These are phyloP conservation scores for Scutellaria barbata DNA, from an alignment of 257 asterid species.

Conservation along the genomic window DNA sequence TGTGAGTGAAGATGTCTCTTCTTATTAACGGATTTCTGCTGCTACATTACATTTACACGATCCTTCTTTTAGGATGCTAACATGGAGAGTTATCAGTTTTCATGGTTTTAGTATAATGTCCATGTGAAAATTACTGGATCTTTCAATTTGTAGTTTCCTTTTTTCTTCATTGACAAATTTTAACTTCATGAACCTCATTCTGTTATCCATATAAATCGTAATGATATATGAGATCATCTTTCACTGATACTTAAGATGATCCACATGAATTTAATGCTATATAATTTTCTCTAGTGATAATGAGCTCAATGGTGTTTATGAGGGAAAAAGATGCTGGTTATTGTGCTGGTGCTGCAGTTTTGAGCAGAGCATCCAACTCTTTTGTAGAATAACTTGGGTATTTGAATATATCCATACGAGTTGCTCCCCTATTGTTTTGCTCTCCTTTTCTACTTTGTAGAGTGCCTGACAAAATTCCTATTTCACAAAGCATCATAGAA, in stretches of 20 bases:
- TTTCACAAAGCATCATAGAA: background rate
- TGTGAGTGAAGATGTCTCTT: constrained; percentile 57
- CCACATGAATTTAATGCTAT: background rate
- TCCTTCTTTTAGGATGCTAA: background rate
- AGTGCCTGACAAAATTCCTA: background rate
- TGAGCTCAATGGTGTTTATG: background rate
- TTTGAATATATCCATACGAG: background rate
- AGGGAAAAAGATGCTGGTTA: background rate
- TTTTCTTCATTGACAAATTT: background rate
- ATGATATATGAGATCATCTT: background rate
- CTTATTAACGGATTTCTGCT: constrained; percentile 14
- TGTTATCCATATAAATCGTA: background rate
- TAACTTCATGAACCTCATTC: background rate
- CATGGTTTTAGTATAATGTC: background rate
- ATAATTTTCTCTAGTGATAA: background rate
- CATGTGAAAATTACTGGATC: background rate
- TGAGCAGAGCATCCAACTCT: background rate
- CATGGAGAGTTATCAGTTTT: background rate
- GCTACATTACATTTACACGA: constrained; percentile 5
- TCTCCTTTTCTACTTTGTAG: background rate
- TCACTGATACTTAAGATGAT: background rate
- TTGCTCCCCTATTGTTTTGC: background rate
- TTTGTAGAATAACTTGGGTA: background rate
- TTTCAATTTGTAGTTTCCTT: background rate
- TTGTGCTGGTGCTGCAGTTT: background rate